These are phyloP conservation scores for Cutaneotrichosporon cyanovorans DNA, from an alignment of 1,284 basidiomycete species.

Conservation along the genomic window DNA sequence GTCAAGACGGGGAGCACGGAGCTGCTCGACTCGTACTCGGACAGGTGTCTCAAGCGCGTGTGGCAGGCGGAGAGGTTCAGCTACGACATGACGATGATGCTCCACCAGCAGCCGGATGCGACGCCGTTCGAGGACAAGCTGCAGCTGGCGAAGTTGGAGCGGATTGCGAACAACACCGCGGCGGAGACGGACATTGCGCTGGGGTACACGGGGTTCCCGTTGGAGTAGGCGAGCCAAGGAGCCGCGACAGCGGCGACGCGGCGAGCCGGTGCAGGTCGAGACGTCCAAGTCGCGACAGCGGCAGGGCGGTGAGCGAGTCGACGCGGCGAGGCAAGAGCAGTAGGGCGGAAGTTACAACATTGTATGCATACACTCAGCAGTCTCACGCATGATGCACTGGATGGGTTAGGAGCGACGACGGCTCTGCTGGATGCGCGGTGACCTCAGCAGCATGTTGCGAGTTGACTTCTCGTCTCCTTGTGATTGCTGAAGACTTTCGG, in stretches of 20 bases:
- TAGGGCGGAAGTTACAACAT: not conserved
- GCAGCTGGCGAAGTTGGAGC: constrained; percentile 14
- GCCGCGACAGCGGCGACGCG: too few relatives aligned
- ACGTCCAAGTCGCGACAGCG: too few relatives aligned
- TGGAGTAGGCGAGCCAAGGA: constrained; percentile 4
- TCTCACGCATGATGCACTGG: too few relatives aligned
- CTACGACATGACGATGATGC: constrained; percentile 21
- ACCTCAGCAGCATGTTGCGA: too few relatives aligned
- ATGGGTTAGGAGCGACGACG: too few relatives aligned
- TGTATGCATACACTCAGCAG: constrained; percentile 1
- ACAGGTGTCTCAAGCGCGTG: constrained; percentile 14
- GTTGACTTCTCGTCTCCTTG: too few relatives aligned
- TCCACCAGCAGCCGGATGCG: constrained; percentile 14
- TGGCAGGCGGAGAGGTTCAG: constrained; percentile 22
- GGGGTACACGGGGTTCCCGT: constrained; percentile 18
- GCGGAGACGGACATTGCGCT: constrained; percentile 16
- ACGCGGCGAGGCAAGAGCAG: too few relatives aligned
- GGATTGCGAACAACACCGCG: constrained; percentile 8
- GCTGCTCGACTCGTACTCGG: constrained; percentile 14
- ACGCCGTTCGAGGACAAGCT: constrained; percentile 13
- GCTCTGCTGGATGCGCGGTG: too few relatives aligned
- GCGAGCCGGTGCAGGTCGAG: too few relatives aligned
- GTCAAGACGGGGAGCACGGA: constrained; percentile 10
- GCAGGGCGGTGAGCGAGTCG: too few relatives aligned
- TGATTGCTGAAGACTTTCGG: too few relatives aligned